A percentile compares a stretch with the other conserved stretches of the same genome.
Evolutionary conservation across 108 stramenopile species (phyloP).

Genomic region (Skeletonema costatum): DNA sequence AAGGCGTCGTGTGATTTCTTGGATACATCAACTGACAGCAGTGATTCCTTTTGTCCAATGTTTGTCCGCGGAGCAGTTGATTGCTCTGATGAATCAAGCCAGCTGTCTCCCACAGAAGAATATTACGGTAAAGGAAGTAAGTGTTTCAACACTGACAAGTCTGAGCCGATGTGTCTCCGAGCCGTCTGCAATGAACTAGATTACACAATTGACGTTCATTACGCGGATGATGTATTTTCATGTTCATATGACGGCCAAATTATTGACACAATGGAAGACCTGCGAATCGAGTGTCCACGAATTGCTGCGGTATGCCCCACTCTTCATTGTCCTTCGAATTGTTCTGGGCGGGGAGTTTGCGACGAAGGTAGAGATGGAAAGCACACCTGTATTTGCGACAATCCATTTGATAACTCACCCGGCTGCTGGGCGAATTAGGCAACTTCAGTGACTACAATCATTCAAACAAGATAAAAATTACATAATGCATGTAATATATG

Average conservation of each 20-base stretch:
- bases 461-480: background rate
- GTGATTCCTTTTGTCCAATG: slow-evolving; percentile 29
- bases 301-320: slow-evolving; percentile 36
- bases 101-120: slow-evolving; percentile 18
- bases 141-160: slow-evolving; percentile 34
- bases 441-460: background rate
- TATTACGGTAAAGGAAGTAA: slow-evolving; percentile 41
- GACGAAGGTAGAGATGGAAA: slow-evolving; percentile 39
- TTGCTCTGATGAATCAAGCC: slow-evolving; percentile 20
- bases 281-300: slow-evolving; percentile 37
- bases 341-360: slow-evolving; percentile 41
- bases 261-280: slow-evolving; percentile 31
- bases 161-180: slow-evolving; percentile 34
- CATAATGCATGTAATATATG: background rate
- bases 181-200: slow-evolving; percentile 27
- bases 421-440: slow-evolving; percentile 20
- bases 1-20: slow-evolving; percentile 44
- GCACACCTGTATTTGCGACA: slow-evolving; percentile 38
- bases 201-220: slow-evolving; percentile 26
- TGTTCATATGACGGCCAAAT: slow-evolving; percentile 34
- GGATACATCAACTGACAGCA: slow-evolving; percentile 1
- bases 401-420: slow-evolving; percentile 41
- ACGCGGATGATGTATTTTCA: slow-evolving; percentile 17
- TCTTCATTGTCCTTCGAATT: slow-evolving; percentile 40
- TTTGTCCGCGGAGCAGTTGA: slow-evolving; percentile 27